Percentiles rank a stretch among this genome's conserved stretches.
These are phyloP conservation scores for Incumbomyces delicatus DNA, from an alignment of 2,329 filamentous ascomycete species.

Conservation along the genomic window DNA sequence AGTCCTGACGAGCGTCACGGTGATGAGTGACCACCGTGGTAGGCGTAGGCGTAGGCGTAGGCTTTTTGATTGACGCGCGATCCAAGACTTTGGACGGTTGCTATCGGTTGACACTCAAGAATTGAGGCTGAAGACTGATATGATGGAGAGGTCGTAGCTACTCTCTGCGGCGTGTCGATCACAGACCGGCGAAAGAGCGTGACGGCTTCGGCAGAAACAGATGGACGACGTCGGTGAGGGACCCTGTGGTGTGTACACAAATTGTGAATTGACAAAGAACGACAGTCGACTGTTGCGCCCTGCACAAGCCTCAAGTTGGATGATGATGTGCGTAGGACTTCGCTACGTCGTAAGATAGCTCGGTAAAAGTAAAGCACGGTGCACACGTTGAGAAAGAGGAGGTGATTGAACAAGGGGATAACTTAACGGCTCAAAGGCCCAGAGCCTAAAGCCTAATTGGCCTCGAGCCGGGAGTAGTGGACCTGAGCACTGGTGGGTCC, in stretches of 20 bases:
- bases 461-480: too few species aligned
- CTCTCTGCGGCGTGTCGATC: too few species aligned
- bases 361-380: not conserved
- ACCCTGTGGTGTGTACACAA: slow-evolving; percentile 1
- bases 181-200: not conserved
- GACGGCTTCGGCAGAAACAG: not conserved
- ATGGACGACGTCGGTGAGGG: slow-evolving; percentile 5
- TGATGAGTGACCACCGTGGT: too few species aligned
- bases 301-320: slow-evolving; percentile 4
- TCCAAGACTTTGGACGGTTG: too few species aligned
- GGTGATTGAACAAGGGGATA: not conserved
- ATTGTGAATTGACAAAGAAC: slow-evolving; percentile 1
- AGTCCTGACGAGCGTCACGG: too few species aligned
- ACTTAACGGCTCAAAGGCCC: not conserved
- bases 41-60: too few species aligned
- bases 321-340: not conserved
- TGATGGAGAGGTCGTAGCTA: too few species aligned
- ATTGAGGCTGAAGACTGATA: too few species aligned
- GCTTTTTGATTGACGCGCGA: too few species aligned
- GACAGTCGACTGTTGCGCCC: not conserved
- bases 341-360: not conserved
- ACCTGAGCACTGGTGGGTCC: not conserved
- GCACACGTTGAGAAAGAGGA: not conserved
- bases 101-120: too few species aligned
- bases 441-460: too few species aligned